phyloP scores from a whole-genome alignment of 148 eudicot genomes.

The Pouteria glomerata region DNA sequence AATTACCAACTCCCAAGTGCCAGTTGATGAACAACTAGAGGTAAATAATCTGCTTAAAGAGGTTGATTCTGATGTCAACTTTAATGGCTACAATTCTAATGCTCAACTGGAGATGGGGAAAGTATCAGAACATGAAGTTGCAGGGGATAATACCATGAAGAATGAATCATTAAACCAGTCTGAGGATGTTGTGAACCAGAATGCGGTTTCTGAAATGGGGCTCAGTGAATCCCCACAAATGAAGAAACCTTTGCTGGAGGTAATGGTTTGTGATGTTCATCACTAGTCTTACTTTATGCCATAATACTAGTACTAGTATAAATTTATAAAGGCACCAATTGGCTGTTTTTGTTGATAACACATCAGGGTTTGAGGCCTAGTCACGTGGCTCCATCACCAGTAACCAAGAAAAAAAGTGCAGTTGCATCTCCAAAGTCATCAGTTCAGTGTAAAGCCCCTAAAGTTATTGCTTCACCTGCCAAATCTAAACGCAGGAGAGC shows the following conservation, averaged over 20 bases:
- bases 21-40: neutral
- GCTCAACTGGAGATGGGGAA: neutral
- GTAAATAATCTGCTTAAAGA: conserved; percentile 5
- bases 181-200: conserved; percentile 20
- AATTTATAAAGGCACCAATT: too few species aligned
- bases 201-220: conserved; percentile 20
- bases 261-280: conserved; percentile 5
- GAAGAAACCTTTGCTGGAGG: conserved; percentile 61
- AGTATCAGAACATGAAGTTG: conserved; percentile 4
- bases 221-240: conserved; percentile 16
- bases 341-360: conserved; percentile 10
- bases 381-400: conserved; percentile 23
- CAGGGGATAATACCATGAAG: neutral
- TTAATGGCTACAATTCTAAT: conserved; percentile 20
- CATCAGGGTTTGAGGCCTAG: conserved; percentile 22
- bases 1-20: neutral
- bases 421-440: conserved; percentile 42
- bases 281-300: too few species aligned
- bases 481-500: too few species aligned
- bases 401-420: conserved; percentile 47
- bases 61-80: conserved; percentile 19
- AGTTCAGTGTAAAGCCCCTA: conserved; percentile 26
- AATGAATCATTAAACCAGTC: neutral
- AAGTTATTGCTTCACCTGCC: conserved; percentile 42
- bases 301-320: neutral